Evolutionary conservation across 1,284 basidiomycete genomes (phyloP).

Genomic region (Rhizoctonia solani): DNA sequence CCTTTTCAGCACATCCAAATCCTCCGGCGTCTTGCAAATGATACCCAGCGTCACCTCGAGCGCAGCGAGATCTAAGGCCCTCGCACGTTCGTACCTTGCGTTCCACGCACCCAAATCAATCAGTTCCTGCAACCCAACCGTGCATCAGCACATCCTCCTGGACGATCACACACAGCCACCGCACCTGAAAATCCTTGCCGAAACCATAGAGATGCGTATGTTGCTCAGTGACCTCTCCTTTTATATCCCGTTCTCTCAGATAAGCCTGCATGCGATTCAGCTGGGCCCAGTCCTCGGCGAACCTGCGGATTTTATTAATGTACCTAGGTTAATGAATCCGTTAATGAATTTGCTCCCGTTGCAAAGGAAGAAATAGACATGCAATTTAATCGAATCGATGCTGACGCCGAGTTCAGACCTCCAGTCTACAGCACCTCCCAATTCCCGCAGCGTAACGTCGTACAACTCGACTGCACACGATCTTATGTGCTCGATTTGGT

Average conservation of each 20-base stretch:
- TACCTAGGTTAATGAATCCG: too few relatives aligned
- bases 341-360: not conserved
- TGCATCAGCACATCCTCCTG: not conserved
- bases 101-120: slow-evolving; percentile 12
- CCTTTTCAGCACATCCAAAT: slow-evolving; percentile 7
- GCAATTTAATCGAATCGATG: slow-evolving; percentile 4
- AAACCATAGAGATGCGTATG: slow-evolving; percentile 15
- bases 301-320: slow-evolving; percentile 12
- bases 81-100: slow-evolving; percentile 12
- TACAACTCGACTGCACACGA: slow-evolving; percentile 6
- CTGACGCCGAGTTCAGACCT: slow-evolving; percentile 2
- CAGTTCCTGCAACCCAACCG: not conserved
- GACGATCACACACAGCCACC: slow-evolving; percentile 9
- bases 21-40: slow-evolving; percentile 10
- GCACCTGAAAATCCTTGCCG: slow-evolving; percentile 13
- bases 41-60: slow-evolving; percentile 7
- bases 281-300: not conserved
- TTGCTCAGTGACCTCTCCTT: slow-evolving; percentile 16
- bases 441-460: slow-evolving; percentile 11
- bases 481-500: slow-evolving; percentile 24
- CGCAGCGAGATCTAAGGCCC: slow-evolving; percentile 11
- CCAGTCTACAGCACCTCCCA: slow-evolving; percentile 10
- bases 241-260: slow-evolving; percentile 14
- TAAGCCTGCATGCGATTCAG: slow-evolving; percentile 9
- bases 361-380: not conserved